Base-by-base conservation (phyloP, 2,329 filamentous ascomycete species). In the Colletotrichum graminicola region DNA sequence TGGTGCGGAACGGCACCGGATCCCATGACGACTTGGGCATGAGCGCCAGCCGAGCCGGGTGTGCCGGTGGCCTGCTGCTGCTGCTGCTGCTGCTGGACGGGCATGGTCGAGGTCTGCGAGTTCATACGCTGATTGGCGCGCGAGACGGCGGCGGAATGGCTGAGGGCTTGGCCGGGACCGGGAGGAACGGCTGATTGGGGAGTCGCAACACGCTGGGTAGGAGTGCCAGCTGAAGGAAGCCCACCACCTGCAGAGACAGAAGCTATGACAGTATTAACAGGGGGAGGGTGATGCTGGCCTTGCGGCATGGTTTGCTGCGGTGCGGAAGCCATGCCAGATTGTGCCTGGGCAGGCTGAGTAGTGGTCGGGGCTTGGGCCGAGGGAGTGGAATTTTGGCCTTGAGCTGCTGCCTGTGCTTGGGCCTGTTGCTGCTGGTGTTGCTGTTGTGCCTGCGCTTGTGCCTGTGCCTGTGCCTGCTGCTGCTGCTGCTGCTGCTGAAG, bases 161-260 rank as follows among this genome's bases (percentile, higher is more conserved):
- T 85, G 39, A 87, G 80, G 3, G 86, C 81, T 21, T 82, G 80
- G 56, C 80, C 76, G 12, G 78, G 79, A 12, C 79, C 82, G 54
- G 80, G 80, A 11, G 83, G 79, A 1, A 81, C 82, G 4, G 82
- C 81, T 1, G 80, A 78, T 68, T 89, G 87, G 2, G 87, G 84
- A 12, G 87, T 88, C 67, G 84, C 84, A 7, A 86, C 80, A 61
- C 87, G 84, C 66, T 87, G 86, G 0, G 85, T 87, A 29, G 86
- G 86, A 10, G 86, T 86, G 66, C 84, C 84, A 51, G 80, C 80
- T 0, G 82, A 82, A 29, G 80, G 79, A 71, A 85, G 75, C 51
- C 84, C 80, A 64, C 67, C 63, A 14, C 23, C 51, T 49, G 82
- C 74, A 45, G 77, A 76, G 7, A 82, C 79, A 16, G 80, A 77